Evolutionary conservation across 768 basidiomycete species (phyloP).

Genomic region (Boletus rubroflammeus): DNA sequence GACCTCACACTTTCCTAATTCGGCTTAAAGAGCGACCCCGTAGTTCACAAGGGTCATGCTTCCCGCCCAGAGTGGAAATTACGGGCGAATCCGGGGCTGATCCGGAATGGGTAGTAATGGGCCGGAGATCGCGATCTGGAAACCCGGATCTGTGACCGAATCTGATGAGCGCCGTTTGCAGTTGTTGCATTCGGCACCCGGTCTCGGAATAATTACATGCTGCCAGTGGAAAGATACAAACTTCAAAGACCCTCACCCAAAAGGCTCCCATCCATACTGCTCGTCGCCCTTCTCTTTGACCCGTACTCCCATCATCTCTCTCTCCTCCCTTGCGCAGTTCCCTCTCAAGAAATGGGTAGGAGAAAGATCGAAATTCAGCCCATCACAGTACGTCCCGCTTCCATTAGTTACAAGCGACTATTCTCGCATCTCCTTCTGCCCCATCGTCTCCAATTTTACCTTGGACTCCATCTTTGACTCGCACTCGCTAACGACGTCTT

Average conservation of each 20-base stretch:
- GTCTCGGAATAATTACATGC: constrained; percentile 39
- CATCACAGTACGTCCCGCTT: constrained; percentile 56
- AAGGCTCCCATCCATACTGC: constrained; percentile 32
- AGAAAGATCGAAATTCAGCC: constrained; percentile 83
- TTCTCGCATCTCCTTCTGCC: constrained; percentile 16
- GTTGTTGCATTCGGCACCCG: constrained; percentile 37
- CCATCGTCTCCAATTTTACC: constrained; percentile 32
- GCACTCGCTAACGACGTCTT: constrained; percentile 34
- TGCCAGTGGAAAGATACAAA: constrained; percentile 34
- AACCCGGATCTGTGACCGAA: constrained; percentile 29
- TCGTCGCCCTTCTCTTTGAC: constrained; percentile 16
- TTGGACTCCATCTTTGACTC: constrained; percentile 28
- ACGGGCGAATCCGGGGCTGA: constrained; percentile 26
- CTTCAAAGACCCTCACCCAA: constrained; percentile 30
- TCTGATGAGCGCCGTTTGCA: constrained; percentile 36
- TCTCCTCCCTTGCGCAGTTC: background rate
- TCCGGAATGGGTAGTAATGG: constrained; percentile 18
- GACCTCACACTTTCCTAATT: background rate
- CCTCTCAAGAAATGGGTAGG: constrained; percentile 52
- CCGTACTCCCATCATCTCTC: constrained; percentile 22
- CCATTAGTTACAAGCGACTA: constrained; percentile 14
- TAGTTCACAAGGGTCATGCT: constrained; percentile 9
- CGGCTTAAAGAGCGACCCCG: background rate
- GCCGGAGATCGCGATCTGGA: constrained; percentile 13
- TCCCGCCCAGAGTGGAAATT: background rate